phyloP scores from a whole-genome alignment of 495 filamentous ascomycete genomes.

The Recurvomyces mirabilis region DNA sequence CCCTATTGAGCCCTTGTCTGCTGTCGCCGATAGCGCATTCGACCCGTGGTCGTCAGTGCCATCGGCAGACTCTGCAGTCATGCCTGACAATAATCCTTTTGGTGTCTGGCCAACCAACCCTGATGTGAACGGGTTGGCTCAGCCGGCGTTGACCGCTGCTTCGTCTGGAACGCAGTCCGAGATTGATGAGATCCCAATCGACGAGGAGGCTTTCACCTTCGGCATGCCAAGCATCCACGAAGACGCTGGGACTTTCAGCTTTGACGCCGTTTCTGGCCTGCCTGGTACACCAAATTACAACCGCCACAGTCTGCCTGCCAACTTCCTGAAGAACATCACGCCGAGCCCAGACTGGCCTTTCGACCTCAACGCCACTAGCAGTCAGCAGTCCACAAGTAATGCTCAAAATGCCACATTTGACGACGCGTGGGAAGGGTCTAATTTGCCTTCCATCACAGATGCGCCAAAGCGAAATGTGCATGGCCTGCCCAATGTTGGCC shows the following conservation, averaged over 20 bases:
- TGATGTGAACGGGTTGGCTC: constrained; percentile 15
- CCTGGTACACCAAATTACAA: constrained; percentile 11
- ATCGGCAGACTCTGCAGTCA: constrained; percentile 1
- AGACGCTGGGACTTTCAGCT: constrained; percentile 8
- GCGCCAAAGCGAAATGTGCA: not conserved
- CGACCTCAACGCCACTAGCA: not conserved
- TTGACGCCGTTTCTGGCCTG: not conserved
- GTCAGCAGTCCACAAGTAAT: too few species aligned
- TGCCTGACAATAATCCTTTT: constrained; percentile 22
- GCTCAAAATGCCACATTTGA: constrained; percentile 1
- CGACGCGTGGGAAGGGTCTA: constrained; percentile 5
- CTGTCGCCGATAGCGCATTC: constrained; percentile 2
- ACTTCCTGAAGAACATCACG: constrained; percentile 9
- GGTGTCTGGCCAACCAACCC: constrained; percentile 18
- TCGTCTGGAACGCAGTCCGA: constrained; percentile 31
- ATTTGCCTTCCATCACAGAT: not conserved
- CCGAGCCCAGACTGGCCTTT: not conserved
- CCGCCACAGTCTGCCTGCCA: constrained; percentile 16
- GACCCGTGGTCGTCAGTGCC: constrained; percentile 14
- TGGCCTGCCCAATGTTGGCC: not conserved
- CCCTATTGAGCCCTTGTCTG: constrained; percentile 6
- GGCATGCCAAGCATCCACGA: constrained; percentile 20
- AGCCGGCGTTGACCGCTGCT: constrained; percentile 27
- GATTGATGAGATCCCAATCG: constrained; percentile 23
- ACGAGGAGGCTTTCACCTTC: constrained; percentile 10